Evolutionary conservation across 164 flowering plant genomes (phyloP).

Genomic region (Annona squamosa): DNA sequence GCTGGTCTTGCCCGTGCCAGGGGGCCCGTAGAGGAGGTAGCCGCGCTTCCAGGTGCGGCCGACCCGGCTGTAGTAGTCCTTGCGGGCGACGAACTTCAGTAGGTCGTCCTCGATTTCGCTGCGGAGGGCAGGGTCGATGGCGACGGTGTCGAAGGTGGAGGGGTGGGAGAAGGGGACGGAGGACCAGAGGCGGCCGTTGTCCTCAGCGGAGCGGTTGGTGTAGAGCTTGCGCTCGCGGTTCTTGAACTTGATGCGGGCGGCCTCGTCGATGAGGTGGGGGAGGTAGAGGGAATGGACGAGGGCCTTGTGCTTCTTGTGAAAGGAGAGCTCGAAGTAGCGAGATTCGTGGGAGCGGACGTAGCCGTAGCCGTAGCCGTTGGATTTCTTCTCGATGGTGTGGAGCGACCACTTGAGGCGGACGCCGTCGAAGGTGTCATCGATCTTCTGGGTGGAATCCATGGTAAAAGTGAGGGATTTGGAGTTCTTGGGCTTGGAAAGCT

Average conservation of each 20-base stretch:
- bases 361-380: not conserved
- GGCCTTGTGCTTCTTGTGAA: conserved; percentile 15
- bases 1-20: conserved; percentile 30
- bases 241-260: conserved; percentile 19
- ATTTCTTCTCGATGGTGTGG: conserved; percentile 16
- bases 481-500: conserved; percentile 22
- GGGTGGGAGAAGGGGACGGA: conserved; percentile 22
- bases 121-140: conserved; percentile 19
- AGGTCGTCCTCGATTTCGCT: conserved; percentile 23
- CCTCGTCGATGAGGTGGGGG: conserved; percentile 21
- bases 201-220: conserved; percentile 14
- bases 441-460: conserved; percentile 20
- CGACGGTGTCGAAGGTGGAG: conserved; percentile 21
- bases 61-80: conserved; percentile 21
- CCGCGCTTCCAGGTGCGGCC: conserved; percentile 35
- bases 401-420: conserved; percentile 20
- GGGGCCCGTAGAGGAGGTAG: conserved; percentile 31
- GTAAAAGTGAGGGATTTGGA: conserved; percentile 16
- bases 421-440: conserved; percentile 19
- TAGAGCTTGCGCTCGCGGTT: conserved; percentile 24
- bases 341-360: conserved; percentile 10
- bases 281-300: conserved; percentile 16
- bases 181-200: conserved; percentile 14
- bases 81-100: conserved; percentile 17
- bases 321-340: conserved; percentile 16